phyloP scores from a whole-genome alignment of 371 early-diverging fungal species.

The Lichtheimia corymbifera region DNA sequence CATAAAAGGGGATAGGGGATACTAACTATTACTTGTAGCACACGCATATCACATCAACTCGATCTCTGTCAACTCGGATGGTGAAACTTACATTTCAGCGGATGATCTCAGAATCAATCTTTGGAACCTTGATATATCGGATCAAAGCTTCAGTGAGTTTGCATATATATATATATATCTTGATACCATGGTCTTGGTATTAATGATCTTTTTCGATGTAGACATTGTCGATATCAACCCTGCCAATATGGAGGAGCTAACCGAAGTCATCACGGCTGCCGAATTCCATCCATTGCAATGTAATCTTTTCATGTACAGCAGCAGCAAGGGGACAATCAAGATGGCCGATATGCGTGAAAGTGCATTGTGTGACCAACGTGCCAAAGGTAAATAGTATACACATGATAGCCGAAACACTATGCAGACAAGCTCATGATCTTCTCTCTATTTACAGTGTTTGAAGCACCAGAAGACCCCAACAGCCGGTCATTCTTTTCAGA shows the following conservation, averaged over 20 bases:
- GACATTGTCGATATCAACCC: slow-evolving; percentile 97
- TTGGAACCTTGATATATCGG: slow-evolving; percentile 87
- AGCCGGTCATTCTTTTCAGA: slow-evolving; percentile 96
- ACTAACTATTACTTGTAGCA: slow-evolving; percentile 64
- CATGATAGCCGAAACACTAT: background rate
- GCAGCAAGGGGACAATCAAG: slow-evolving; percentile 90
- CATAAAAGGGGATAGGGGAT: background rate
- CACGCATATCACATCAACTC: slow-evolving; percentile 97
- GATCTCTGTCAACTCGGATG: slow-evolving; percentile 90
- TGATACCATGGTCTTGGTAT: too few species aligned
- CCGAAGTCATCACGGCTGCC: slow-evolving; percentile 95
- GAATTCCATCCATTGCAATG: slow-evolving; percentile 90
- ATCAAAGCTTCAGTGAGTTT: slow-evolving; percentile 77
- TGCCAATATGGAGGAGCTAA: slow-evolving; percentile 92
- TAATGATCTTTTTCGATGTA: slow-evolving; percentile 28
- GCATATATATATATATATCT: background rate
- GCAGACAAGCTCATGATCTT: background rate
- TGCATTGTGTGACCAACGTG: slow-evolving; percentile 84
- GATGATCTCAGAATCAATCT: slow-evolving; percentile 94
- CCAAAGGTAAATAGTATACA: slow-evolving; percentile 53
- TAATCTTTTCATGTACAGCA: slow-evolving; percentile 91
- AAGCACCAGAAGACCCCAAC: slow-evolving; percentile 90
- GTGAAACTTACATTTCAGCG: slow-evolving; percentile 88
- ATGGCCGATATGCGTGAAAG: slow-evolving; percentile 88
- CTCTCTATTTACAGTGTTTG: slow-evolving; percentile 67